Conservation (phyloP, 208 protist species). For the Crithidia acanthocephali region DNA sequence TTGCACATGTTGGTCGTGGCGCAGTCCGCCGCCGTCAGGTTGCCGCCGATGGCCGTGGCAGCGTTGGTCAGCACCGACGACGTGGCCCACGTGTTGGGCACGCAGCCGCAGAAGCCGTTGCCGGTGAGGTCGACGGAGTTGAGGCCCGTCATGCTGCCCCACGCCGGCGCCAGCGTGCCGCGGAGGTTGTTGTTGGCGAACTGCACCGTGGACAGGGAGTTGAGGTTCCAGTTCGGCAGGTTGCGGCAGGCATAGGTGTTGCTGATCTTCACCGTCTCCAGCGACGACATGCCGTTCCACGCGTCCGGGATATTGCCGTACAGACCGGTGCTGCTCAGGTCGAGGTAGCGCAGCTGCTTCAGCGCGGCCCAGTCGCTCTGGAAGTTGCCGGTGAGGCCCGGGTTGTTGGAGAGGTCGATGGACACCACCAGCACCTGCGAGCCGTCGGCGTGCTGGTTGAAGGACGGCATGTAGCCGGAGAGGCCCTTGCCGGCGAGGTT, state of each 20-base stretch:
- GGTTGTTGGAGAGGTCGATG: constrained; percentile 33
- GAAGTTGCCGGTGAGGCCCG: constrained; percentile 10
- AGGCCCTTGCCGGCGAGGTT: constrained; percentile 17
- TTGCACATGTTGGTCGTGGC: not conserved
- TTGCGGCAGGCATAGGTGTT: constrained; percentile 10
- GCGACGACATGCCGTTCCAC: constrained; percentile 26
- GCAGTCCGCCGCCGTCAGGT: constrained; percentile 2
- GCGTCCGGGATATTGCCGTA: constrained; percentile 10
- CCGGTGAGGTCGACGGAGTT: constrained; percentile 23
- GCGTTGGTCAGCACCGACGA: constrained; percentile 27
- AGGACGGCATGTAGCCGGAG: constrained; percentile 10
- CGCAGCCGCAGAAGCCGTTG: constrained; percentile 25
- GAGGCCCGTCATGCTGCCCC: constrained; percentile 21
- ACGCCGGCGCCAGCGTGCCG: constrained; percentile 21
- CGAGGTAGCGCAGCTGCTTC: constrained; percentile 4
- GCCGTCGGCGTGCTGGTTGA: not conserved
- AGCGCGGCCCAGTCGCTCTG: constrained; percentile 11
- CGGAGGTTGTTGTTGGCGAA: not conserved
- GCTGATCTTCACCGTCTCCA: constrained; percentile 8
- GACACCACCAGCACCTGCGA: constrained; percentile 4
- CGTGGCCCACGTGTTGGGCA: constrained; percentile 1
- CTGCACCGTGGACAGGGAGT: not conserved
- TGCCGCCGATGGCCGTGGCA: constrained; percentile 6
- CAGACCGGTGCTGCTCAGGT: constrained; percentile 31
- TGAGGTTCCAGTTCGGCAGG: constrained; percentile 22